Percentiles rank a stretch among this genome's conserved stretches.
Evolutionary conservation across 1,139 yeast species (phyloP).

Genomic region (Pichia sp.): DNA sequence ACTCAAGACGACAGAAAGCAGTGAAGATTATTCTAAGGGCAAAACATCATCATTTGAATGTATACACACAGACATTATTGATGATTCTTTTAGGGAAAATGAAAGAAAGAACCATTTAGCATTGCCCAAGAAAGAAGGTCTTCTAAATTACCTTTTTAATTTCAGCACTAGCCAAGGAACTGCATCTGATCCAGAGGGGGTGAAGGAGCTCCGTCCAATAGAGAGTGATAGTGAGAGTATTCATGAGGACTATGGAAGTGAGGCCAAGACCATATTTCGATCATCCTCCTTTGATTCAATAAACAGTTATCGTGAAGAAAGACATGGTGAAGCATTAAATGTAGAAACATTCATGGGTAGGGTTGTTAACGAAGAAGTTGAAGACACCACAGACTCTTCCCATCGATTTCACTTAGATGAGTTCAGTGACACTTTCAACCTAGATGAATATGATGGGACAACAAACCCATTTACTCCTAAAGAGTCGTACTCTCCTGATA

Average conservation of each 20-base stretch:
- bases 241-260: constrained; percentile 7
- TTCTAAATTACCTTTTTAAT: no score
- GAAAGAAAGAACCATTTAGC: no score
- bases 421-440: constrained; percentile 4
- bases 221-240: constrained; percentile 7
- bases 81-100: no score
- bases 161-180: no score
- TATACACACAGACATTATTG: no score
- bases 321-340: background rate
- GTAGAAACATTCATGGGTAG: background rate
- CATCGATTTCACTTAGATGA: constrained; percentile 8
- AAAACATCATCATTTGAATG: no score
- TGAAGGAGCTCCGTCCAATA: no score
- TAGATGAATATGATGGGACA: background rate
- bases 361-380: background rate
- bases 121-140: no score
- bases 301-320: background rate
- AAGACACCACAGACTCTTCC: constrained; percentile 1
- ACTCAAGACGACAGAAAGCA: no score
- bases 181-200: no score
- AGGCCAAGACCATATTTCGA: constrained; percentile 10
- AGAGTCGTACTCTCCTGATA: no score
- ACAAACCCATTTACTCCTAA: background rate
- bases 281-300: constrained; percentile 10
- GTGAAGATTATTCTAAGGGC: no score